Evolutionary conservation across 1,284 basidiomycete species (phyloP), one percentile per base, ranked within the genome.

Genomic region (Papiliotrema fonsecae): DNA sequence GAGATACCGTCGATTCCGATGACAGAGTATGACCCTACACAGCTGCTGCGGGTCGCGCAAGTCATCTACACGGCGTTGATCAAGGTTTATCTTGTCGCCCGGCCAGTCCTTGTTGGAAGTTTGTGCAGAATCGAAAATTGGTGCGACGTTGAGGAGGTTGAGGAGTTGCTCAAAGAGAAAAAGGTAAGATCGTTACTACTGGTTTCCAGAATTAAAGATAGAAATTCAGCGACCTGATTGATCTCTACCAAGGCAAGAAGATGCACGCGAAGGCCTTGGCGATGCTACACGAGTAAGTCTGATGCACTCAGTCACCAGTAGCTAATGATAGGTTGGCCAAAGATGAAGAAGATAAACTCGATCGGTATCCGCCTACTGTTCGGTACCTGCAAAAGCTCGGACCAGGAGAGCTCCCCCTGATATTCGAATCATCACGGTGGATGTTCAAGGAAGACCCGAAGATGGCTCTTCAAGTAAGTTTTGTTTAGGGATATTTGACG

Each of bases 81-180:
- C 76, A 96, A 96, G 74, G 86, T 86, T 9, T 97, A 96, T 69
- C 75, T 98, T 19, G 78, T 87, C 31, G 86, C 86, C 26, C 79
- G 87, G 49, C 92, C 94, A 0, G 82, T 81, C 9, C 75, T 98
- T 51, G 77, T 98, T 4, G 91, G 89, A 0, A 83, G 89, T 22
- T 72, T 98, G 37, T 97, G 94, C 72, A 81, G 96, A 32, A 78
- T 94, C 34, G 83, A 88, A 19, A 97, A 97, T 71, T 98, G 92
- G 90, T 97, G 93, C 72, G 91, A 97, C 65, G 91, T 97, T 0
- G 83, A 84, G 1, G 90, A 97, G 66, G 90, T 98, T 0, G 92
- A 97, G 68, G 88, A 87, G 64, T 81, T 92, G 50, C 74, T 99
- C 37, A 80, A 82, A 56, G 82, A 83, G 30, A 81, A 86, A 27